These are phyloP conservation scores for Pholiota microspora DNA, from an alignment of 768 basidiomycete species.

Conservation along the genomic window DNA sequence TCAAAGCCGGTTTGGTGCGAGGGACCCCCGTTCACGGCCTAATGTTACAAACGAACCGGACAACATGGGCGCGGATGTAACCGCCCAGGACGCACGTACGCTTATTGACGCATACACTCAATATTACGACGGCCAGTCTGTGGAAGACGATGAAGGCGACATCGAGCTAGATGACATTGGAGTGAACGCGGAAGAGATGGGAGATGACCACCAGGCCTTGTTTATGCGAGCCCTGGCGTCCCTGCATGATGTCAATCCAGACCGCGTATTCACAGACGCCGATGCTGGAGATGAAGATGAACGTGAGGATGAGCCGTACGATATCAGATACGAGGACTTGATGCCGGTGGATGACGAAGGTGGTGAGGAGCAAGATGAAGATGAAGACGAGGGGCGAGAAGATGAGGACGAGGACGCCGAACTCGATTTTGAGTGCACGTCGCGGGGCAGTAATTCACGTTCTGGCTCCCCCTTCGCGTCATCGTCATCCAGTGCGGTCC, in stretches of 20 bases:
- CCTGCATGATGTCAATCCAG: background rate
- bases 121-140: slow-evolving; percentile 24
- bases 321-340: background rate
- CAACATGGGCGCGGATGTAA: no score
- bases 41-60: background rate
- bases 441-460: slow-evolving; percentile 6
- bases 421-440: slow-evolving; percentile 21
- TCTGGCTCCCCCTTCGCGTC: slow-evolving; percentile 8
- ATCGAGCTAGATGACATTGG: slow-evolving; percentile 14
- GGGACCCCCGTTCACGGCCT: background rate
- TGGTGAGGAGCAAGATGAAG: slow-evolving; percentile 9
- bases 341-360: slow-evolving; percentile 19
- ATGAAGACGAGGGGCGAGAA: slow-evolving; percentile 1
- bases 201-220: slow-evolving; percentile 16
- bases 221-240: slow-evolving; percentile 4
- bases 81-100: no score
- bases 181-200: slow-evolving; percentile 14
- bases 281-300: background rate
- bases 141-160: slow-evolving; percentile 3
- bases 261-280: background rate
- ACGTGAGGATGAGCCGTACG: background rate
- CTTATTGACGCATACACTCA: slow-evolving; percentile 1
- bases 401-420: slow-evolving; percentile 22
- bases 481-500: background rate
- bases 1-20: slow-evolving; percentile 27